A percentile compares a stretch with the other conserved stretches of the same genome.
Conservation (phyloP, 31 red algal species). For the Bonnemaisonia californica region DNA sequence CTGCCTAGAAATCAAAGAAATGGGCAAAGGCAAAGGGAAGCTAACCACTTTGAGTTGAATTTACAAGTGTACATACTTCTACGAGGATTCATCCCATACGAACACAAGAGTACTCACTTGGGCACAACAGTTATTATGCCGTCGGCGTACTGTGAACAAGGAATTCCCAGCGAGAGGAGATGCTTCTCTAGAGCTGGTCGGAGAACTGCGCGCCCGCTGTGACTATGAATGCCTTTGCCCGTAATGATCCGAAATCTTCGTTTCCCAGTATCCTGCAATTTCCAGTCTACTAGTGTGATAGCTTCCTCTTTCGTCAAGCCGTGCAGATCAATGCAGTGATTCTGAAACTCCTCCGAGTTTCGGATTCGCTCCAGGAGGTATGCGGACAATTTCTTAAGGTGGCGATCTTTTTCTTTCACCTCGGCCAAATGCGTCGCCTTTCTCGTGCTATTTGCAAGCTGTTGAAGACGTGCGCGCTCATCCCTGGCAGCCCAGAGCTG, state of each 20-base stretch:
- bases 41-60: no score
- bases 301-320: conserved; percentile 50
- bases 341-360: conserved; percentile 40
- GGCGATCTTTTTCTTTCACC: conserved; percentile 25
- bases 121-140: conserved; percentile 33
- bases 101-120: no score
- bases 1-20: not conserved
- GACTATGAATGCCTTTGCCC: conserved; percentile 54
- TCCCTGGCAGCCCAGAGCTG: conserved; percentile 43
- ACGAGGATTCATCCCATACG: no score
- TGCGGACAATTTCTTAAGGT: conserved; percentile 35
- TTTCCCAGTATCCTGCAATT: conserved; percentile 25
- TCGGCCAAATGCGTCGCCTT: conserved; percentile 24
- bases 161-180: conserved; percentile 45
- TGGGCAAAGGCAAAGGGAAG: no score
- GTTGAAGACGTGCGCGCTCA: not conserved
- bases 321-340: conserved; percentile 42
- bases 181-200: conserved; percentile 58
- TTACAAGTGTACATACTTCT: no score
- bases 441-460: conserved; percentile 45
- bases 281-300: conserved; percentile 54
- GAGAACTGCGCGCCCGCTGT: conserved; percentile 51
- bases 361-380: conserved; percentile 37
- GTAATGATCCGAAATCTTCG: conserved; percentile 51
- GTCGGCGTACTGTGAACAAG: conserved; percentile 32